Conservation (phyloP, 306 rosid genomes). For the Boehmeria nivea region DNA sequence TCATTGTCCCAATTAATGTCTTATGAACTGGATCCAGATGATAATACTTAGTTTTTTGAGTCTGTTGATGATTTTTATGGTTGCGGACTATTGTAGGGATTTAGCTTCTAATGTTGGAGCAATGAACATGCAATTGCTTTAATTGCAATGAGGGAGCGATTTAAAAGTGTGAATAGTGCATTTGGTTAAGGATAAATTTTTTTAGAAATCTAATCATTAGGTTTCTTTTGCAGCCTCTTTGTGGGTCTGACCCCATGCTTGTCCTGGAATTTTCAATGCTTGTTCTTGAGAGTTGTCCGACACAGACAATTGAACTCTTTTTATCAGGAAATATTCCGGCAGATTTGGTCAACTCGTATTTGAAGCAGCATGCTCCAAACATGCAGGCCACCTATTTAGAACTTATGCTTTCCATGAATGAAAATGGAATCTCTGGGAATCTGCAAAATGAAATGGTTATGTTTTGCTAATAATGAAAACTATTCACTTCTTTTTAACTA, state of each 20-base stretch:
- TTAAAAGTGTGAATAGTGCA: neutral
- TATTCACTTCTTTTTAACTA: neutral
- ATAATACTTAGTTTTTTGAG: no score
- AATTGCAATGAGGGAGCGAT: neutral
- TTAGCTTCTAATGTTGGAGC: no score
- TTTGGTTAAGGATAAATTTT: neutral
- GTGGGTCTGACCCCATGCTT: constrained; percentile 90
- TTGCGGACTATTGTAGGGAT: neutral
- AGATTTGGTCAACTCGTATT: constrained; percentile 90
- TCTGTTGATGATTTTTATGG: no score
- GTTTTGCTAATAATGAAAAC: constrained; percentile 14
- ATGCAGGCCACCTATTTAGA: constrained; percentile 92
- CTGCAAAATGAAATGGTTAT: constrained; percentile 96
- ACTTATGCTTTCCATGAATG: constrained; percentile 97
- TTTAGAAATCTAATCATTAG: neutral
- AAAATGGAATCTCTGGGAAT: constrained; percentile 83
- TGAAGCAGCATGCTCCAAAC: constrained; percentile 95
- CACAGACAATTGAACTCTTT: constrained; percentile 91
- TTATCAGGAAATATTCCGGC: constrained; percentile 94
- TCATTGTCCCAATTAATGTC: no score
- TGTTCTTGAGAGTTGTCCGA: constrained; percentile 95
- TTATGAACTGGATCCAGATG: no score
- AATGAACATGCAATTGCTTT: neutral
- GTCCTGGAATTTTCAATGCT: constrained; percentile 91
- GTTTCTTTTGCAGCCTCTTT: constrained; percentile 72